Evolutionary conservation across 2,329 filamentous ascomycete genomes (phyloP).

Genomic region (Coniochaeta sp.): DNA sequence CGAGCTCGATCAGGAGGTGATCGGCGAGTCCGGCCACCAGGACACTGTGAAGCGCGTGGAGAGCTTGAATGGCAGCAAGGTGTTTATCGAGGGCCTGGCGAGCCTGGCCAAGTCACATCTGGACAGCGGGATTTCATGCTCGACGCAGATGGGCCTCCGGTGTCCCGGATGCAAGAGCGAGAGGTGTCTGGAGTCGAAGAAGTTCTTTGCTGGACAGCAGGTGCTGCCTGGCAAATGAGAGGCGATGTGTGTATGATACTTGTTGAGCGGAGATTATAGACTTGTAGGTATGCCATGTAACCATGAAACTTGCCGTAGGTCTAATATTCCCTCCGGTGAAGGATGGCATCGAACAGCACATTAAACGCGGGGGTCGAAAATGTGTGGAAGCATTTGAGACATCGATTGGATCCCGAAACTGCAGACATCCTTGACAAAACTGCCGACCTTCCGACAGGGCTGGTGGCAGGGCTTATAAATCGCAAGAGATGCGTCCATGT

Average conservation of each 20-base stretch:
- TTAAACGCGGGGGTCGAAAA: too few relatives aligned
- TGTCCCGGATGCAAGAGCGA: conserved; percentile 93
- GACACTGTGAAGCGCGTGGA: conserved; percentile 86
- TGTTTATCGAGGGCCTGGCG: conserved; percentile 86
- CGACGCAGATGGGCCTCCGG: conserved; percentile 78
- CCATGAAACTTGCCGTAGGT: too few relatives aligned
- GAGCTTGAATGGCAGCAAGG: conserved; percentile 81
- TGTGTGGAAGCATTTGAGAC: too few relatives aligned
- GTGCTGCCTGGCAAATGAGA: conserved; percentile 5
- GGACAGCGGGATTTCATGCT: conserved; percentile 59
- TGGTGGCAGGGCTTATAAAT: not conserved
- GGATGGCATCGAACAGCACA: too few relatives aligned
- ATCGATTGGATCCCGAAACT: too few relatives aligned
- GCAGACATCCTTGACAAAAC: too few relatives aligned
- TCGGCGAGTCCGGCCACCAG: conserved; percentile 71
- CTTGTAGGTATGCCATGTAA: too few relatives aligned
- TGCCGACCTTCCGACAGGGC: not conserved
- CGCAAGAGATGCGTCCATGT: not conserved
- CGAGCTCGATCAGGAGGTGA: conserved; percentile 91
- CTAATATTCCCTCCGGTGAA: too few relatives aligned
- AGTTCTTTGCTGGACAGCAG: conserved; percentile 46
- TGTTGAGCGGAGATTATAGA: not conserved
- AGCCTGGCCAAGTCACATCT: conserved; percentile 81
- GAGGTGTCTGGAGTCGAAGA: conserved; percentile 71
- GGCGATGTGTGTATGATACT: not conserved